A percentile compares a stretch with the other conserved stretches of the same genome.
phyloP scores from a whole-genome alignment of 306 rosid genomes.

The Neltuma alba region DNA sequence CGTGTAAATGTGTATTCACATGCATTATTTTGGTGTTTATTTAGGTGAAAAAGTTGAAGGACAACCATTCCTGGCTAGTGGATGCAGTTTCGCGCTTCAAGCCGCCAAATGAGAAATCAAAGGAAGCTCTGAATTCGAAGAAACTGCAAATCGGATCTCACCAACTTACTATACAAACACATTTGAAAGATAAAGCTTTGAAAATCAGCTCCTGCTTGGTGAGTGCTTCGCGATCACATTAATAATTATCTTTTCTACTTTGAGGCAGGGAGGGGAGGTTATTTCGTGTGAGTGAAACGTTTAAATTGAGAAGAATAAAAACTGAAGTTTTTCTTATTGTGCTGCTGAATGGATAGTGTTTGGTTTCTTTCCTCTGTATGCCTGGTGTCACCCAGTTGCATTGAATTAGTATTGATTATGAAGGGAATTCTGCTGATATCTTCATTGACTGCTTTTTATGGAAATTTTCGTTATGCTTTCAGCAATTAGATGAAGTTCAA shows the following conservation, averaged over 20 bases:
- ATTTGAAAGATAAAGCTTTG: constrained; percentile 77
- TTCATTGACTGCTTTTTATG: constrained; percentile 17
- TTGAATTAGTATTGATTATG: neutral
- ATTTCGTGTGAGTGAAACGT: neutral
- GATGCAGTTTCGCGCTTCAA: constrained; percentile 65
- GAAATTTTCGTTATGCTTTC: constrained; percentile 39
- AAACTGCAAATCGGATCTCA: constrained; percentile 70
- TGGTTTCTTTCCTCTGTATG: constrained; percentile 3
- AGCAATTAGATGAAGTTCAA: constrained; percentile 89
- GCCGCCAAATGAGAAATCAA: constrained; percentile 72
- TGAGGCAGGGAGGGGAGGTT: neutral
- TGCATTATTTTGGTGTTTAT: constrained; percentile 24
- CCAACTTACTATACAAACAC: constrained; percentile 52
- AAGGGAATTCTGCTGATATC: neutral
- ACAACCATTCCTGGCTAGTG: constrained; percentile 73
- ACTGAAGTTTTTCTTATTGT: constrained; percentile 1
- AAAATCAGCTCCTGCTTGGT: constrained; percentile 76
- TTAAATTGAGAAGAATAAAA: neutral
- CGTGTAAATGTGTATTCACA: constrained; percentile 25
- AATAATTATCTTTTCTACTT: neutral
- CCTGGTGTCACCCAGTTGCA: constrained; percentile 3
- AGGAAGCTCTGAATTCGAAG: constrained; percentile 69
- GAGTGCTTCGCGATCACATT: constrained; percentile 28
- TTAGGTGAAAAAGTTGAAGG: constrained; percentile 77
- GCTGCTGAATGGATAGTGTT: constrained; percentile 19